Percentiles rank a stretch among this genome's conserved stretches.
Conservation (phyloP, 768 basidiomycete genomes). For the Termitomyces titanicus region DNA sequence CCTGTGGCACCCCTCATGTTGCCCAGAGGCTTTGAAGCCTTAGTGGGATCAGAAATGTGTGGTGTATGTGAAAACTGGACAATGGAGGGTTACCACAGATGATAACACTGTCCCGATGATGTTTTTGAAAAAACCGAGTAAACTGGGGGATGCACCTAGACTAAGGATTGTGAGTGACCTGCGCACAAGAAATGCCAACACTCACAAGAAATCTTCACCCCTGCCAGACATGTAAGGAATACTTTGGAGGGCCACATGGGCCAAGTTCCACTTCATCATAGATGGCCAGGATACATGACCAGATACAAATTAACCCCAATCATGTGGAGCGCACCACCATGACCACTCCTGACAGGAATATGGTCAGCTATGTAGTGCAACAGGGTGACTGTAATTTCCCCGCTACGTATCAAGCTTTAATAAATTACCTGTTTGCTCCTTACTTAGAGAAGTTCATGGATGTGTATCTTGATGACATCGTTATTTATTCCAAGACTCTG, state of each 20-base stretch:
- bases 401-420: constrained; percentile 39
- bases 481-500: constrained; percentile 34
- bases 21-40: constrained; percentile 30
- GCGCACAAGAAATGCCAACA: constrained; percentile 23
- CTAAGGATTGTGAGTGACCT: constrained; percentile 29
- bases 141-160: constrained; percentile 1
- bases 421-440: constrained; percentile 27
- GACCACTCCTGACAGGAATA: constrained; percentile 25
- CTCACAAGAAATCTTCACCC: no score
- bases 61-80: constrained; percentile 23
- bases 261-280: constrained; percentile 19
- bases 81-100: constrained; percentile 26
- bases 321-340: constrained; percentile 24
- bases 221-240: no score
- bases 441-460: no score
- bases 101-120: constrained; percentile 34
- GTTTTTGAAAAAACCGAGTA: constrained; percentile 17
- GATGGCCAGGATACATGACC: constrained; percentile 29
- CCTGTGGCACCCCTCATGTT: constrained; percentile 30
- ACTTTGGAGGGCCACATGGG: constrained; percentile 14
- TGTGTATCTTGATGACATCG: constrained; percentile 30
- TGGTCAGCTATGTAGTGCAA: no score
- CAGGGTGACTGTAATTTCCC: no score
- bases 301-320: constrained; percentile 24
- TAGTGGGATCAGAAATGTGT: constrained; percentile 27